Percentiles rank a stretch among this genome's conserved stretches.
Evolutionary conservation across 345 rosid genomes (phyloP).

Genomic region (Luvunga scandens): DNA sequence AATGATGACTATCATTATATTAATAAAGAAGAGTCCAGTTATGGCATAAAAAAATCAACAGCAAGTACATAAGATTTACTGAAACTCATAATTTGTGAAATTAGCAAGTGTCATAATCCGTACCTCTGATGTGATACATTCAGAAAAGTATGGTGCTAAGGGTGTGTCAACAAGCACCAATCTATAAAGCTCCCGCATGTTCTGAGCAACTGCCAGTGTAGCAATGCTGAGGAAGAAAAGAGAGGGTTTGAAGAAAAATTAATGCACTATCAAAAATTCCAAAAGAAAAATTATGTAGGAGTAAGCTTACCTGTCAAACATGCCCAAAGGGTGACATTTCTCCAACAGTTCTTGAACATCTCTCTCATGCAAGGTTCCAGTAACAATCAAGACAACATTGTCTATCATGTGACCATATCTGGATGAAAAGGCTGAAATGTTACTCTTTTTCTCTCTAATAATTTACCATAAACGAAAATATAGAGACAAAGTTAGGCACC

Average conservation of each 20-base stretch:
- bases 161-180: slow-evolving; percentile 99
- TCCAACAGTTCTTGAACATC: slow-evolving; percentile 96
- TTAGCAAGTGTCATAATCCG: not conserved
- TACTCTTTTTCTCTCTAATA: not conserved
- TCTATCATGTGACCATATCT: slow-evolving; percentile 99
- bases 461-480: not conserved
- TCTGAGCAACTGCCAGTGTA: slow-evolving; percentile 96
- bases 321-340: slow-evolving; percentile 99
- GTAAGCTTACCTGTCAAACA: slow-evolving; percentile 86
- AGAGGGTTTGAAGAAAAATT: slow-evolving; percentile 1
- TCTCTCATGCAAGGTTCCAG: slow-evolving; percentile 98
- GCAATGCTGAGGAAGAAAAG: slow-evolving; percentile 64
- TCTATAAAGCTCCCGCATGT: slow-evolving; percentile 95
- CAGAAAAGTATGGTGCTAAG: slow-evolving; percentile 95
- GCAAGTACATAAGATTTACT: not conserved
- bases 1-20: not conserved
- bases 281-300: not conserved
- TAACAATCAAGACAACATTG: slow-evolving; percentile 96
- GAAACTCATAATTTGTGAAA: not conserved
- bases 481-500: not conserved
- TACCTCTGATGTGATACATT: slow-evolving; percentile 98
- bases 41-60: not conserved
- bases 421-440: slow-evolving; percentile 15
- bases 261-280: not conserved
- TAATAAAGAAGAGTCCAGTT: not conserved